Base-by-base conservation (phyloP, 1,284 basidiomycete genomes). In the Entoloma clypeatum region DNA sequence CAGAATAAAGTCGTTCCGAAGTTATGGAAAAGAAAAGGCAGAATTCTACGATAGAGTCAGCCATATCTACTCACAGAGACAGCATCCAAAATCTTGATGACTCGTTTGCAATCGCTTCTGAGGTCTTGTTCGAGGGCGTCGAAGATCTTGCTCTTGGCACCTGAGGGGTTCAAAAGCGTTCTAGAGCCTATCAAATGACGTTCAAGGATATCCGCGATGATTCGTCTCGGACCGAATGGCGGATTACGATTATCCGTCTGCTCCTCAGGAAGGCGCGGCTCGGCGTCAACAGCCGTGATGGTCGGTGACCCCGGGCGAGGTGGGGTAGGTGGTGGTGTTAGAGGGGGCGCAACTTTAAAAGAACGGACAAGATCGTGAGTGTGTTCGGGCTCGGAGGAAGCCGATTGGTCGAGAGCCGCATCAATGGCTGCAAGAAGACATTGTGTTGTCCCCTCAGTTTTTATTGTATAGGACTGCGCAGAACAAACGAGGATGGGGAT, bases 401-500 rank as follows among this genome's bases (percentile, higher is more conserved):
- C 24, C 14, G 11, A 7, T 6, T 11, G 3, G 8, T 14, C 21
- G 11, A 43, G 11, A 30, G 45, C 45, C 11, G 36, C 27, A n/a
- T 47, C 45, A 5, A 47, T 47, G 28, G 45, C 45, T 9, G 31
- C 41, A 7, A 47, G 41, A 14, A 47, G 45, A 17, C 45, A 30
- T 22, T 47, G 45, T 1, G 45, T 47, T 8, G 45, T 47, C 4
- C 45, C 45, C 32, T 47, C 45, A 4, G 40, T 10, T 39, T 47
- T 47, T 16, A 43, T 21, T 17, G 45, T 47, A 26, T 47, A 47
- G 3, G 45, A 47, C 29, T 47, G 41, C 1, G 45, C 45, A 6
- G 45, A 47, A 18, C 45, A 47, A 7, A 47, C 45, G n/a, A 47
- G 41, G n/a, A 47, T 24, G 1, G 45, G 41, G 21, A 43, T 43